Evolutionary conservation across 441 rosid species (phyloP), one percentile per base, ranked within the genome.

Genomic region (Viola pubescens): DNA sequence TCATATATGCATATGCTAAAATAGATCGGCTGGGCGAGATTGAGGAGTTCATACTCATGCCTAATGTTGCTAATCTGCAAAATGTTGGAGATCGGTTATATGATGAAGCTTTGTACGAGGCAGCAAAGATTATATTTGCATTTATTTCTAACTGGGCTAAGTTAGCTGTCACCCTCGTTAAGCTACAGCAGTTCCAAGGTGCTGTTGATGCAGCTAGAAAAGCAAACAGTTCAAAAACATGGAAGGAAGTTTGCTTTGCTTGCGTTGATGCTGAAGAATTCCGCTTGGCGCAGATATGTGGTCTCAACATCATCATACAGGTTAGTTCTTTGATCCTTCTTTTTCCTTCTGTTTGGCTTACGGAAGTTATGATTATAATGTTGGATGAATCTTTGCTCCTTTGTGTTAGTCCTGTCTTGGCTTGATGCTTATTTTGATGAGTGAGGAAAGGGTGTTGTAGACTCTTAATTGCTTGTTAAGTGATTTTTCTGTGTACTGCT

Each of bases 161-260:
- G 83, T 72, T 89, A 77, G 95, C 97, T 12, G 79, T 82, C 59
- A 87, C 97, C 5, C 88, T 87, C 57, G 95, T 89, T 64, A 89
- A 81, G 78, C 81, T 89, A 54, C 72, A 82, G 41, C 95, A 89
- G 73, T 89, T 83, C 78, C 97, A 89, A 71, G 82, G 92, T 69
- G 97, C 97, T 57, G 95, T 87, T 64, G 97, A 89, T 66, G 97
- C 97, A 58, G 97, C 97, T 58, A 77, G 97, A 62, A 89, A 89
- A 76, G 97, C 97, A 37, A 89, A 89, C 77, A 89, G 97, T 64
- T 83, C 92, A 10, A 89, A 89, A 78, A 89, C 97, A 49, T 89
- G 97, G 97, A 89, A 89, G 75, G 91, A 85, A 76, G 95, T 89
- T 48, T 89, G 97, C 77, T 89, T 89, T 82, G 95, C 97, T 45